These are phyloP conservation scores for Rhodotorula sp. DNA, from an alignment of 1,284 basidiomycete species.

Conservation along the genomic window DNA sequence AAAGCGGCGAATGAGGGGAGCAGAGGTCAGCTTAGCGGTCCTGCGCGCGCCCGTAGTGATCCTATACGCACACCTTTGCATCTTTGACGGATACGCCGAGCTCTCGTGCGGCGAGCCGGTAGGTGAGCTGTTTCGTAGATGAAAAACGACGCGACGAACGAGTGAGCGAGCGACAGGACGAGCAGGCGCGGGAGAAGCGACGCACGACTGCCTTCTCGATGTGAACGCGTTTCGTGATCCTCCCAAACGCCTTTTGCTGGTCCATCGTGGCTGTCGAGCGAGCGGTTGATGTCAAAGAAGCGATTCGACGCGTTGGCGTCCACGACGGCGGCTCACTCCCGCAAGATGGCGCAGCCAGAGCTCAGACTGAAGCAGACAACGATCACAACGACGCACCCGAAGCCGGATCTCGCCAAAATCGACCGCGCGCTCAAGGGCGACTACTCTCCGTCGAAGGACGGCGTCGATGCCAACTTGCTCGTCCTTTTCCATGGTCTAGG, in stretches of 20 bases:
- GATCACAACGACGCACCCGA: neutral
- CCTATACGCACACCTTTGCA: slow-evolving; percentile 20
- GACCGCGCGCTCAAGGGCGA: neutral
- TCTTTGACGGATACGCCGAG: slow-evolving; percentile 20
- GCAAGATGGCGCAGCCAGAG: neutral
- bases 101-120: slow-evolving; percentile 30
- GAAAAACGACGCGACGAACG: neutral
- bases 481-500: slow-evolving; percentile 49
- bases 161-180: neutral
- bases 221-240: slow-evolving; percentile 29
- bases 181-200: neutral
- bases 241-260: slow-evolving; percentile 13
- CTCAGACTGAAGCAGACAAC: slow-evolving; percentile 4
- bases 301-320: neutral
- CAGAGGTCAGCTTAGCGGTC: too few species aligned
- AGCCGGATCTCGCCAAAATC: neutral
- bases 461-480: slow-evolving; percentile 48
- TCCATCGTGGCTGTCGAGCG: slow-evolving; percentile 11
- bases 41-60: too few species aligned
- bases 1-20: neutral
- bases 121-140: slow-evolving; percentile 18
- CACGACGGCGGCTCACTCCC: neutral
- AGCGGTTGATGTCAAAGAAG: neutral
- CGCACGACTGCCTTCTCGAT: slow-evolving; percentile 25
- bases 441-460: slow-evolving; percentile 41